These are phyloP conservation scores for Boletus edulis DNA, from an alignment of 768 basidiomycete genomes.

Conservation along the genomic window DNA sequence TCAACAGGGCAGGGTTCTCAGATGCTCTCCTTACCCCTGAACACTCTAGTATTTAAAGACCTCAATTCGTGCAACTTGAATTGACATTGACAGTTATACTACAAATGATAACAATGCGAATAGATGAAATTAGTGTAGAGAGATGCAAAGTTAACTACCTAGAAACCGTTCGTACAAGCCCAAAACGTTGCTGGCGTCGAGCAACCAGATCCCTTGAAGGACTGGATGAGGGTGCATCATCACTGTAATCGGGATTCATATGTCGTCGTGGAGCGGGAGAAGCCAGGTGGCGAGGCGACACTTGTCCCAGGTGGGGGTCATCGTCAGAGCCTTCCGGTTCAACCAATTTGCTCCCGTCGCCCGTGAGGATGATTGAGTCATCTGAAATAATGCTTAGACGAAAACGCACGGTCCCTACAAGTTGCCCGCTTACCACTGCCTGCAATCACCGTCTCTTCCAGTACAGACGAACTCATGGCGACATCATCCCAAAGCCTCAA, in stretches of 20 bases:
- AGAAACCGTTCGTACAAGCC: constrained; percentile 2
- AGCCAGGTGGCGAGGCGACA: constrained; percentile 66
- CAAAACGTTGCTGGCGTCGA: constrained; percentile 38
- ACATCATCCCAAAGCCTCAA: constrained; percentile 22
- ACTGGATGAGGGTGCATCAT: constrained; percentile 47
- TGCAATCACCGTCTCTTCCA: constrained; percentile 32
- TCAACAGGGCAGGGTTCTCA: too few species aligned
- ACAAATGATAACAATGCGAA: constrained; percentile 22
- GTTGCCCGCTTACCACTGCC: constrained; percentile 30
- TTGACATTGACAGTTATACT: constrained; percentile 13
- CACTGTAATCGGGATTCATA: constrained; percentile 38
- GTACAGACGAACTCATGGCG: constrained; percentile 9
- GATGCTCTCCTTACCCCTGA: too few species aligned
- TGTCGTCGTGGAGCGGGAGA: constrained; percentile 54
- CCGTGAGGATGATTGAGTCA: constrained; percentile 44
- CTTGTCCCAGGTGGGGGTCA: constrained; percentile 59
- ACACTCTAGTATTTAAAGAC: too few species aligned
- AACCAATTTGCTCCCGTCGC: background rate
- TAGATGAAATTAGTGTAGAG: constrained; percentile 17
- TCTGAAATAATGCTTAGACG: constrained; percentile 31
- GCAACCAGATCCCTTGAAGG: constrained; percentile 45
- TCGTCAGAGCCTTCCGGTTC: constrained; percentile 54
- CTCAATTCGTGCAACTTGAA: too few species aligned
- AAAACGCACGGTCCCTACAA: background rate
- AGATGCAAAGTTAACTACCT: constrained; percentile 11